These are phyloP conservation scores for Rubia occidens DNA, from an alignment of 305 asterid genomes.

Conservation along the genomic window DNA sequence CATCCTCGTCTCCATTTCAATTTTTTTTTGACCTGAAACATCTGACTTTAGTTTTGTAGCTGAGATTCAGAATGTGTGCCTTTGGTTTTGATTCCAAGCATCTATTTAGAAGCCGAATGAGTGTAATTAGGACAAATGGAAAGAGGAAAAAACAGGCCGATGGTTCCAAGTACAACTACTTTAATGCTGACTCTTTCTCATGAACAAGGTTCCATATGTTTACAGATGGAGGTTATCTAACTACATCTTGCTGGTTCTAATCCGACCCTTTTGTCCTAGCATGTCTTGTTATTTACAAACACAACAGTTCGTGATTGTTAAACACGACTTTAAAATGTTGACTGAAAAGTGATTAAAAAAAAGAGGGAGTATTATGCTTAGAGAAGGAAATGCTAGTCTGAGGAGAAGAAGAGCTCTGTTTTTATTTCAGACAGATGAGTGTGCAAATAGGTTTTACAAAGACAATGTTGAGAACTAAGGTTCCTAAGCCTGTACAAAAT, in stretches of 20 bases:
- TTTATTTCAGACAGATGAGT: background rate
- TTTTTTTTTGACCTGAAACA: background rate
- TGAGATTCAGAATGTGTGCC: background rate
- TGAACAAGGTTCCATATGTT: background rate
- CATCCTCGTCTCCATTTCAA: conserved; percentile 18
- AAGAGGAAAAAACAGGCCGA: conserved; percentile 2
- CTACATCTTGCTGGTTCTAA: background rate
- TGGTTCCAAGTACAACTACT: conserved; percentile 6
- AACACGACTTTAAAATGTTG: too few relatives aligned
- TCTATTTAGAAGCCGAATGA: background rate
- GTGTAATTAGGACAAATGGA: background rate
- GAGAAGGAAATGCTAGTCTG: background rate
- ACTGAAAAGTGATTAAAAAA: background rate
- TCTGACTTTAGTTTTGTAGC: background rate
- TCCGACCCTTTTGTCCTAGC: background rate
- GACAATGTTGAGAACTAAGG: background rate
- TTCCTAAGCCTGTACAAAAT: background rate
- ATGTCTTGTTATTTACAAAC: background rate
- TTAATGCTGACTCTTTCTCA: background rate
- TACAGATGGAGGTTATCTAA: background rate
- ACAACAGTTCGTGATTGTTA: background rate
- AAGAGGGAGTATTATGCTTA: background rate
- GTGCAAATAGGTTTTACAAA: too few relatives aligned
- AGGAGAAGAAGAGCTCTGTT: background rate
- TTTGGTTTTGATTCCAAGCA: background rate